Evolutionary conservation across 345 rosid species (phyloP), one percentile per base, ranked within the genome.

Genomic region (Lepidium didymum): DNA sequence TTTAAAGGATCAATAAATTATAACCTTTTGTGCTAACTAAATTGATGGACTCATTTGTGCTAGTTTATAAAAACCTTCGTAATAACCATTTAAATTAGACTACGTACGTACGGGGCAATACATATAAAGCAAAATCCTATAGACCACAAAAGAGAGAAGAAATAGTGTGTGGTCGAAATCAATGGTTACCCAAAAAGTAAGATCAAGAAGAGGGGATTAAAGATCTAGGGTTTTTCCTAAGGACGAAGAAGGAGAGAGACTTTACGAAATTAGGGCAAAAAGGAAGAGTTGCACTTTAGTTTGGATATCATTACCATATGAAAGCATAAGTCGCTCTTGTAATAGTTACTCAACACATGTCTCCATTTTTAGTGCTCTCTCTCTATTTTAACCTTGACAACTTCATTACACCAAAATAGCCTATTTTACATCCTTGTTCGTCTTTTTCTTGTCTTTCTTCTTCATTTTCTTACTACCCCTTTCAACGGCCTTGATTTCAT

Each of bases 291-390:
- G 80, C 54, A 59, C 68, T 78, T 77, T 41, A 41, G 67, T 46
- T 10, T 53, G 36, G 77, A 62, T 45, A 67, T 36, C 50, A 53
- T 59, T 74, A 34, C 77, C 62, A 67, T 67, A 56, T 66, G 10
- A 15, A 73, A 65, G 77, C 77, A 73, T 73, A 66, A 73, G 77
- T 73, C 77, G 77, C 77, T 67, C 73, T 74, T 74, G 73, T 66
- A 74, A 67, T 74, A 67, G 73, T 74, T 74, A 74, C 72, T 67
- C 73, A 74, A 59, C 77, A 74, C 68, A 74, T 74, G 72, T 67
- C 77, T 67, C 72, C 56, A 59, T 53, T 74, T 67, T 60, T 67
- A 67, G 63, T 67, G 68, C 67, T 52, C 76, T 56, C 67, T 52
- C 76, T 56, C 56, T 50, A 37, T 34, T 49, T 65, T 73, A 43